Evolutionary conservation across 495 filamentous ascomycete genomes (phyloP).

Genomic region (Xylaria sp.): DNA sequence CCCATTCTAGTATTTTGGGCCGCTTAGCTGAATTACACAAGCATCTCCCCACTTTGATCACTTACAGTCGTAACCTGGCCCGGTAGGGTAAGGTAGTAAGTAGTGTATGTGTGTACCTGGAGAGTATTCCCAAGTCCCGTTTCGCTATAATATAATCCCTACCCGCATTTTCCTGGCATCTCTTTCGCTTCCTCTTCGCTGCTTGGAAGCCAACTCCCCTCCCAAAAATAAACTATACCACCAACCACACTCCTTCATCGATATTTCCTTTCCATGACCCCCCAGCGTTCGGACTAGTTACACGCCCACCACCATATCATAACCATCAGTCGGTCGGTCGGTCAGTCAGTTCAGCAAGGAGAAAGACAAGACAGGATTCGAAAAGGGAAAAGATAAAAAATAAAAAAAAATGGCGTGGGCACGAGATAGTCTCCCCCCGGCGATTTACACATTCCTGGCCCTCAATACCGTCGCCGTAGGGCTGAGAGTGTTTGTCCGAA

Average conservation of each 20-base stretch:
- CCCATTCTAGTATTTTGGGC: slow-evolving; percentile 18
- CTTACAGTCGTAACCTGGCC: too few species aligned
- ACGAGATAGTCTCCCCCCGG: slow-evolving; percentile 28
- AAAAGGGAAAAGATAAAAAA: too few species aligned
- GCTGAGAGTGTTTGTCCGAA: slow-evolving; percentile 22
- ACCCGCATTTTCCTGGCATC: background rate
- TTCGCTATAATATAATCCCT: slow-evolving; percentile 9
- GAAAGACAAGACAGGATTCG: too few species aligned
- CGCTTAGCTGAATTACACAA: slow-evolving; percentile 19
- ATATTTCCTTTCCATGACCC: slow-evolving; percentile 3
- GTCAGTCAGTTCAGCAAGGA: too few species aligned
- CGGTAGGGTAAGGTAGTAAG: too few species aligned
- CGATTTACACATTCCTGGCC: slow-evolving; percentile 28
- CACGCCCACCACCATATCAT: slow-evolving; percentile 20
- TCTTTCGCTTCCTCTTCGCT: background rate
- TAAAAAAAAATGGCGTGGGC: slow-evolving; percentile 27
- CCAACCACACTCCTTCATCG: background rate
- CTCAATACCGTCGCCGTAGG: slow-evolving; percentile 24
- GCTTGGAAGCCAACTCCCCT: too few species aligned
- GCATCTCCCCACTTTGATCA: background rate
- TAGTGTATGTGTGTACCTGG: too few species aligned
- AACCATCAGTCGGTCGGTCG: background rate
- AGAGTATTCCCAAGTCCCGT: background rate
- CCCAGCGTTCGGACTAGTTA: background rate
- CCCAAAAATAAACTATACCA: background rate